phyloP scores from a whole-genome alignment of 495 filamentous ascomycete genomes.

The Penicillium goetzii region DNA sequence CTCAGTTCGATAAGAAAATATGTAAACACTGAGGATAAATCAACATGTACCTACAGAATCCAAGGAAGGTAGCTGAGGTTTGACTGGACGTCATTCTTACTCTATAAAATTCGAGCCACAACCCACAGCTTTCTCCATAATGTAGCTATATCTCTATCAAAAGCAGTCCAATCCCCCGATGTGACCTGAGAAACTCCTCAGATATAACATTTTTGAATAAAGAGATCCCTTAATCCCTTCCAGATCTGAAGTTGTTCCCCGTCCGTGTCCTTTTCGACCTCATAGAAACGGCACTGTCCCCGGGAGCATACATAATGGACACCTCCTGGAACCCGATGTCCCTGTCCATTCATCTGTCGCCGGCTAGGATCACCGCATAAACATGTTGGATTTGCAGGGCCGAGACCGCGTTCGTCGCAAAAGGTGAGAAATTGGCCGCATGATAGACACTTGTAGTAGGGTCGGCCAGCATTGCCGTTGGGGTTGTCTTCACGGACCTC shows the following conservation, averaged over 20 bases:
- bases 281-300: conserved; percentile 14
- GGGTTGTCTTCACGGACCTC: not conserved
- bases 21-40: no score
- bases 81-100: no score
- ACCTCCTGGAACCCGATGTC: conserved; percentile 1
- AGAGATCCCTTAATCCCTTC: not conserved
- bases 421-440: conserved; percentile 17
- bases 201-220: not conserved
- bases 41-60: no score
- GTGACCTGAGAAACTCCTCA: not conserved
- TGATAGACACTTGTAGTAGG: conserved; percentile 9
- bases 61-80: no score
- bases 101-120: no score
- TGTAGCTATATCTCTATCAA: not conserved
- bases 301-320: conserved; percentile 20
- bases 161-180: not conserved
- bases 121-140: no score
- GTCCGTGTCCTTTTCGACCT: not conserved
- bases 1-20: no score
- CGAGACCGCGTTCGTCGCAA: conserved; percentile 13
- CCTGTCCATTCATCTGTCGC: conserved; percentile 1
- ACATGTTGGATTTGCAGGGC: conserved; percentile 10
- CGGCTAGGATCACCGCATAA: conserved; percentile 10
- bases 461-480: conserved; percentile 19
- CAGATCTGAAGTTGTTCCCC: not conserved